Evolutionary conservation across 108 stramenopile genomes (phyloP), one percentile per base, ranked within the genome.

Genomic region (Pseudonitzschia pungens): DNA sequence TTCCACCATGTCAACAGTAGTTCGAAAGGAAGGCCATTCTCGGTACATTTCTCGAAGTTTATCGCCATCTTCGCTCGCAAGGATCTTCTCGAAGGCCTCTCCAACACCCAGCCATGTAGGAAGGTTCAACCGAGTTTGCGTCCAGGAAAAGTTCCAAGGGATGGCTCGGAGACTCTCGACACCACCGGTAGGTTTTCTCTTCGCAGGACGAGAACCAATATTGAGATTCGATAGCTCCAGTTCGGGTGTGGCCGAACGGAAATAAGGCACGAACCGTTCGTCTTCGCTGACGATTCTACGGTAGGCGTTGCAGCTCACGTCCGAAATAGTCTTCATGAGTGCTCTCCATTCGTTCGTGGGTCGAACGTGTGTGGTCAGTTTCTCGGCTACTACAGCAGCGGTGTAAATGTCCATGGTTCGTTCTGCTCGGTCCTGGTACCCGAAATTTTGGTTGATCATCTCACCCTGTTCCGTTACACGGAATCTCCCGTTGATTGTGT

Each of bases 101-200:
- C 96, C 97, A 33, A 97, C 94, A 31, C 98, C 98, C 22, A 99
- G 84, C 98, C 98, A 99, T 10, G 97, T 94, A 9, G 96, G 95
- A 22, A 99, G 83, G 69, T 97, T 91, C 32, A 92, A 66, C 14
- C 98, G 88, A 40, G 98, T 99, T 80, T 99, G 98, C 0, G 95
- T 96, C 98, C 98, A 99, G 4, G 98, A 89, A 73, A 99, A 99
- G 42, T 91, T 97, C 98, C 98, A 98, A n/a, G 98, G 98, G 81
- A 95, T 96, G 11, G 96, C 94, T 15, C 94, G 89, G 22, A 99
- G 83, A 80, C 91, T 90, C 74, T 99, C 98, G 2, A 99, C 96
- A 15, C 98, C 98, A 20, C 98, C 98, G 24, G 83, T 84, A 5
- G 96, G 88, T 54, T 97, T 97, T 48, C 98, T 78, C 74, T 99